Base-by-base conservation (phyloP, 164 flowering plant species). In the Hamamelis virginiana region DNA sequence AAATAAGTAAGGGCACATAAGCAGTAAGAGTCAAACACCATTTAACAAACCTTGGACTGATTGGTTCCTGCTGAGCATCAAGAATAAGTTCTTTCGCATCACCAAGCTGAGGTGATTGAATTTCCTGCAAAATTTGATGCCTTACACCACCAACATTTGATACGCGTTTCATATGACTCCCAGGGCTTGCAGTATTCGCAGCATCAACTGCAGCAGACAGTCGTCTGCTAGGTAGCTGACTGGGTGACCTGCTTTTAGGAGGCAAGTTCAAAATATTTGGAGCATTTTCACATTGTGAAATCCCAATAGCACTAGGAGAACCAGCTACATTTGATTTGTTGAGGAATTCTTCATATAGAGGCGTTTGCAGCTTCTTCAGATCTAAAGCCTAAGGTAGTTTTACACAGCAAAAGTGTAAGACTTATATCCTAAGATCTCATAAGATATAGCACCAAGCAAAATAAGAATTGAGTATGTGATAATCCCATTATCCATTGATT, bases 281-380 rank as follows among this genome's bases (percentile, higher is more conserved):
- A 69, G 59, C 52, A 69, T 72, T 81, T 73, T 79, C 86, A 72
- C 77, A 76, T 26, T 81, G 67, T 33, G 60, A 26, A 22, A 22
- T 69, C 65, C 73, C 71, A 25, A 57, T 66, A 76, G 66, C 69
- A 72, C 52, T 70, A 43, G 76, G 61, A 66, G 77, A 57, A 59
- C 78, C 58, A 62, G 87, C 60, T 8, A 73, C 77, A 82, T 83
- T 86, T 68, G 83, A 28, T 52, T 88, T 78, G 75, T 82, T 89
- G 75, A 77, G 81, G 74, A 81, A 89, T 74, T 87, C 86, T 73
- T 84, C 89, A 76, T 80, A 85, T 26, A 88, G 71, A 33, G 92
- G 92, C 22, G 90, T 71, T 72, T 89, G 90, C 77, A 87, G 77
- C 78, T 81, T 87, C 79, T 87, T 87, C 69, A 89, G 74, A 28